These are phyloP conservation scores for Mollisia scopiformis DNA, from an alignment of 2,329 filamentous ascomycete species.

Conservation along the genomic window DNA sequence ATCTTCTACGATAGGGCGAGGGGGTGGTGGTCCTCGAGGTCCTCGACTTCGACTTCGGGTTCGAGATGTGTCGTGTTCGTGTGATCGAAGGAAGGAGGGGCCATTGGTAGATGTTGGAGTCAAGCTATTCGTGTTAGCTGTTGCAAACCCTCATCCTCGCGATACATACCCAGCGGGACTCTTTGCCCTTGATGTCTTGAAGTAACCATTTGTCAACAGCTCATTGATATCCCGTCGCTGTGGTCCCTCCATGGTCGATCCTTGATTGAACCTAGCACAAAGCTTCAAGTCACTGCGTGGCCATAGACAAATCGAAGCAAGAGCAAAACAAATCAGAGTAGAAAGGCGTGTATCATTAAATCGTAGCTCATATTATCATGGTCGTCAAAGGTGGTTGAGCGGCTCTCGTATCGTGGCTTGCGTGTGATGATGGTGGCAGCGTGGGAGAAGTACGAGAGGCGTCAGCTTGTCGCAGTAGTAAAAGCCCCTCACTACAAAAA, in stretches of 20 bases:
- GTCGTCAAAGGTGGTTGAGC: slow-evolving; percentile 1
- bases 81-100: slow-evolving; percentile 13
- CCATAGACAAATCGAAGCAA: slow-evolving; percentile 8
- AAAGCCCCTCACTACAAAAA: background rate
- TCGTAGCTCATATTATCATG: slow-evolving; percentile 6
- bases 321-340: background rate
- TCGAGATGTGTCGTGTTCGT: slow-evolving; percentile 10
- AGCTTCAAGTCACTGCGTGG: background rate
- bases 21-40: slow-evolving; percentile 46
- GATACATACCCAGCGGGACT: slow-evolving; percentile 38
- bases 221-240: slow-evolving; percentile 28
- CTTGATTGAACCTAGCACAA: slow-evolving; percentile 7
- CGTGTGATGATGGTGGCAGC: slow-evolving; percentile 1
- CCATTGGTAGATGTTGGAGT: slow-evolving; percentile 6
- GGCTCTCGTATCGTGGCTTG: slow-evolving; percentile 11
- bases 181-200: slow-evolving; percentile 44
- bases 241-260: slow-evolving; percentile 27
- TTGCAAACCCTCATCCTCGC: background rate
- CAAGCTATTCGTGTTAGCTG: slow-evolving; percentile 12
- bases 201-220: slow-evolving; percentile 51
- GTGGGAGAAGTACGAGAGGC: background rate
- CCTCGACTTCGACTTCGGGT: slow-evolving; percentile 26
- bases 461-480: background rate
- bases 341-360: background rate
- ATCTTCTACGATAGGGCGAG: slow-evolving; percentile 70